Percentiles rank a stretch among this genome's conserved stretches.
Conservation (phyloP, 2,329 filamentous ascomycete species). For the Aspergillus glaucus region DNA sequence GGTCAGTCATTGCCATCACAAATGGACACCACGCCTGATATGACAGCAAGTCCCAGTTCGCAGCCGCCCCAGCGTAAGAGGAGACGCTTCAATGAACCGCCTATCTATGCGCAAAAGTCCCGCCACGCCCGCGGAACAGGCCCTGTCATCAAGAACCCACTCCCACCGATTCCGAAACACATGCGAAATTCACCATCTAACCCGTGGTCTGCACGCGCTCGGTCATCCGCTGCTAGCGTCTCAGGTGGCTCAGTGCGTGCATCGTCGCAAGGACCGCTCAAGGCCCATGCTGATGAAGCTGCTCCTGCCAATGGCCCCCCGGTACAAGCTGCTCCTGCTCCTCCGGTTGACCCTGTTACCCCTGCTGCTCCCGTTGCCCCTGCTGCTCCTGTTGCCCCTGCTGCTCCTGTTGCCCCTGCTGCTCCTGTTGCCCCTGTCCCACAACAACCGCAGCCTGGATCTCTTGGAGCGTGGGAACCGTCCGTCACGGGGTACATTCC, state of each 20-base stretch:
- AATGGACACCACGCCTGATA: conserved; percentile 17
- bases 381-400: background rate
- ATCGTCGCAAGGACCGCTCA: conserved; percentile 9
- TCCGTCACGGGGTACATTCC: conserved; percentile 65
- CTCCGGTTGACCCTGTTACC: too few relatives aligned
- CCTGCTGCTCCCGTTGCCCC: background rate
- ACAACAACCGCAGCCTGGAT: conserved; percentile 18
- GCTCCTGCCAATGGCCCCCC: conserved; percentile 25
- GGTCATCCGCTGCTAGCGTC: conserved; percentile 10
- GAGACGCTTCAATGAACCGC: conserved; percentile 47
- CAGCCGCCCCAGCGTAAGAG: conserved; percentile 44
- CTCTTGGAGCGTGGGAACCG: conserved; percentile 43
- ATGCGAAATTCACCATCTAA: conserved; percentile 18
- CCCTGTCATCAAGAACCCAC: conserved; percentile 35
- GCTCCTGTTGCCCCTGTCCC: background rate
- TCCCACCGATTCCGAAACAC: conserved; percentile 28
- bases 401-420: background rate
- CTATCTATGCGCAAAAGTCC: conserved; percentile 45
- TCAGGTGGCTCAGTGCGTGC: conserved; percentile 11
- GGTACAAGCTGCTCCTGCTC: conserved; percentile 7
- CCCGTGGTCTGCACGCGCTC: conserved; percentile 17
- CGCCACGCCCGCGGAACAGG: conserved; percentile 36
- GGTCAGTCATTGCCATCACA: conserved; percentile 14
- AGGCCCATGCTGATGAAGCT: conserved; percentile 16
- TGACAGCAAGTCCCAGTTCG: conserved; percentile 14